Conservation (phyloP, 106 monocot genomes). For the Acorus calamus region DNA sequence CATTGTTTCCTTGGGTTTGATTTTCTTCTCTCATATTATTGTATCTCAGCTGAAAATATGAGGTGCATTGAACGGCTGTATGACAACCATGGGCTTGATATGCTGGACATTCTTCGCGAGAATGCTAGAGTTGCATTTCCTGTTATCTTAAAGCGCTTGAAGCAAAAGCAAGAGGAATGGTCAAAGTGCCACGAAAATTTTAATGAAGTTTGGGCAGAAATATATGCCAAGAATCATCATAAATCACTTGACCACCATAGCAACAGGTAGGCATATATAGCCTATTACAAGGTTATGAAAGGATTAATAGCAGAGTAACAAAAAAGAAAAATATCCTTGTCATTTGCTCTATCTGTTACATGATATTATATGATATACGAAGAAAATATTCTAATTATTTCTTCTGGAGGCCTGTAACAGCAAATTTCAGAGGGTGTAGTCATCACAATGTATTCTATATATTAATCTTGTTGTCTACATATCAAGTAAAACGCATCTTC, state of each 20-base stretch:
- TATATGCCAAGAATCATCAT: slow-evolving; percentile 5
- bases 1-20: not conserved
- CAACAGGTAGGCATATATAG: not conserved
- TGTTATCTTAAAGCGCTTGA: slow-evolving; percentile 13
- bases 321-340: no score
- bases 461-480: no score
- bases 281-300: no score
- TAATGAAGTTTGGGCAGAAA: slow-evolving; percentile 6
- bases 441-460: no score
- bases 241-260: slow-evolving; percentile 9
- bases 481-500: no score
- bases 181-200: slow-evolving; percentile 3
- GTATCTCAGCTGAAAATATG: slow-evolving; percentile 7
- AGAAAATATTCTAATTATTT: no score
- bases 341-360: no score
- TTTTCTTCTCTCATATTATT: not conserved
- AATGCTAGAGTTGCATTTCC: slow-evolving; percentile 6
- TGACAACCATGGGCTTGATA: slow-evolving; percentile 7
- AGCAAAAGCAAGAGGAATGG: slow-evolving; percentile 16
- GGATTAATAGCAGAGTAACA: no score
- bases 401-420: no score
- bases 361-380: no score
- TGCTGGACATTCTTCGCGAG: slow-evolving; percentile 4
- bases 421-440: no score
- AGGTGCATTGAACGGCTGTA: slow-evolving; percentile 14